Evolutionary conservation across 805 yeast genomes (phyloP).

Genomic region (Candida manassasensis): DNA sequence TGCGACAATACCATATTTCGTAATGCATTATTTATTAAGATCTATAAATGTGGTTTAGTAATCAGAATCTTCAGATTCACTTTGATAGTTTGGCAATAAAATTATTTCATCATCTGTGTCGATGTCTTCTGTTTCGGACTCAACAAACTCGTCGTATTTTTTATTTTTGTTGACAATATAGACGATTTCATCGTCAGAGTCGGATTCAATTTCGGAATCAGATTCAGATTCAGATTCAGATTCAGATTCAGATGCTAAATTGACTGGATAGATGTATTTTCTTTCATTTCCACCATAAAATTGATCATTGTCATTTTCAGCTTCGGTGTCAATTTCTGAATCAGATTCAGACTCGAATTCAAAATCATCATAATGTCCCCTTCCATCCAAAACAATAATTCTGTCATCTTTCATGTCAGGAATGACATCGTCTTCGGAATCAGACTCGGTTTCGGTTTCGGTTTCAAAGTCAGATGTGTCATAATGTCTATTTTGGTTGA

Average conservation of each 20-base stretch:
- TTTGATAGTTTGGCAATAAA: neutral
- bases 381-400: neutral
- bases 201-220: neutral
- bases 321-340: neutral
- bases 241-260: neutral
- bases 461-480: neutral
- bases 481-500: neutral
- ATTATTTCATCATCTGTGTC: neutral
- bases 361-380: neutral
- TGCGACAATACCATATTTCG: too few relatives aligned
- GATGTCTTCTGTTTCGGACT: neutral
- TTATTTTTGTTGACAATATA: neutral
- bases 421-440: neutral
- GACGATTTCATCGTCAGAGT: neutral
- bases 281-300: neutral
- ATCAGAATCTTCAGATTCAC: neutral
- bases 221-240: constrained; percentile 1
- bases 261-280: too few relatives aligned
- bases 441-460: neutral
- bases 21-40: too few relatives aligned
- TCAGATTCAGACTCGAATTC: constrained; percentile 1
- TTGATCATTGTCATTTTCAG: neutral
- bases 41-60: too few relatives aligned
- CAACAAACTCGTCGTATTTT: neutral
- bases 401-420: too few relatives aligned